A percentile compares a stretch with the other conserved stretches of the same genome.
These are phyloP conservation scores for Teunomyces stri DNA, from an alignment of 805 yeast genomes.

Conservation along the genomic window DNA sequence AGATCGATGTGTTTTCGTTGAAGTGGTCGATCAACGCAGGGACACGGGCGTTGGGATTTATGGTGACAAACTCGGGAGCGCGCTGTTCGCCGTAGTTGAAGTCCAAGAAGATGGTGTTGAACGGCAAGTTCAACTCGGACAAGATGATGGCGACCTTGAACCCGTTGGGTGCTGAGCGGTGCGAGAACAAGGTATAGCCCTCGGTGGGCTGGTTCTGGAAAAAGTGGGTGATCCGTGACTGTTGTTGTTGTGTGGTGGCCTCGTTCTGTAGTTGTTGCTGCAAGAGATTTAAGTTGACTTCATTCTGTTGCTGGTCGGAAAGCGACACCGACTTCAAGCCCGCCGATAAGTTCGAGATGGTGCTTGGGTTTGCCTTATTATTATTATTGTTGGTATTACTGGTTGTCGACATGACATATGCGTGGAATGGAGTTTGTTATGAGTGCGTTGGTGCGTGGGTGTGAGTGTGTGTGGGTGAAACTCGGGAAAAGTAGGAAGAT, in stretches of 20 bases:
- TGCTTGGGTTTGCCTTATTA: constrained; percentile 10
- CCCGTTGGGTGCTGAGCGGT: constrained; percentile 90
- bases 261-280: constrained; percentile 47
- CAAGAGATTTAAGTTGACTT: constrained; percentile 39
- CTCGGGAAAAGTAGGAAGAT: too few species aligned
- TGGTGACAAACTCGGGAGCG: constrained; percentile 89
- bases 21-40: constrained; percentile 92
- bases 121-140: constrained; percentile 76
- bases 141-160: constrained; percentile 91
- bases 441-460: background rate
- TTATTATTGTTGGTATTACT: background rate
- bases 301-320: constrained; percentile 42
- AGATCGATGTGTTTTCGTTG: constrained; percentile 72
- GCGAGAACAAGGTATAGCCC: constrained; percentile 82
- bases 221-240: constrained; percentile 65
- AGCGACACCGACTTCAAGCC: constrained; percentile 45
- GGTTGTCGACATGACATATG: background rate
- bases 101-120: constrained; percentile 80
- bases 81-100: constrained; percentile 87
- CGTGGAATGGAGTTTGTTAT: background rate
- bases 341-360: constrained; percentile 45
- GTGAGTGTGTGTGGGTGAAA: too few species aligned
- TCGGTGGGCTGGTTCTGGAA: constrained; percentile 73
- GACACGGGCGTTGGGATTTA: constrained; percentile 93
- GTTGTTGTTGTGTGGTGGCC: constrained; percentile 40